Evolutionary conservation across 345 rosid species (phyloP).

Genomic region (Populus simonii): DNA sequence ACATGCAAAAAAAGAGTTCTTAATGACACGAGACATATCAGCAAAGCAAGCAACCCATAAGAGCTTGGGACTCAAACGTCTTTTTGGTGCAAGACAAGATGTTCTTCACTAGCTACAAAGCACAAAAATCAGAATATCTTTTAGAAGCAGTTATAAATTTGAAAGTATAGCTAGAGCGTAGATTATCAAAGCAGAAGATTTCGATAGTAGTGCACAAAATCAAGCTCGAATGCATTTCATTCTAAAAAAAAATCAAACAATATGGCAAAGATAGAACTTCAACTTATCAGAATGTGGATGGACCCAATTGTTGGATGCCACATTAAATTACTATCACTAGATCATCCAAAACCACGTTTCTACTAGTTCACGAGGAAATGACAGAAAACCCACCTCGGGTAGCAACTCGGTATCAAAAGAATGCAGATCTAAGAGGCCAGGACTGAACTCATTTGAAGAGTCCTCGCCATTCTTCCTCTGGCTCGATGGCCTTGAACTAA

Average conservation of each 20-base stretch:
- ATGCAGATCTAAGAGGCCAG: slow-evolving; percentile 95
- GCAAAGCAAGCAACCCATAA: neutral
- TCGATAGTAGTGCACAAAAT: neutral
- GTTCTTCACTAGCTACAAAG: neutral
- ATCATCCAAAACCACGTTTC: neutral
- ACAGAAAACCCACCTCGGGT: slow-evolving; percentile 64
- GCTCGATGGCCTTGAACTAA: slow-evolving; percentile 50
- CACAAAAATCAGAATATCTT: neutral
- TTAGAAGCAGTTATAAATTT: neutral
- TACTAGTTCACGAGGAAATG: neutral
- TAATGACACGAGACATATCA: too few species aligned
- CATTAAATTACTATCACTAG: neutral
- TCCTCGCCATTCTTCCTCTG: slow-evolving; percentile 73
- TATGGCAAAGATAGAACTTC: neutral
- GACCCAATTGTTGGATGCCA: neutral
- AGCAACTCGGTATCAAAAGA: slow-evolving; percentile 94
- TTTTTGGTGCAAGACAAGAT: neutral
- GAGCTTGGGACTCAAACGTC: neutral
- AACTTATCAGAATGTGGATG: neutral
- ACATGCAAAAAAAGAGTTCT: too few species aligned
- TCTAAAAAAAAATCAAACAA: too few species aligned
- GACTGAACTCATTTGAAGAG: slow-evolving; percentile 73
- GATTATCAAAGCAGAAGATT: neutral
- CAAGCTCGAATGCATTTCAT: neutral
- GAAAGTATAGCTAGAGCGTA: neutral